Conservation (phyloP, 2,329 filamentous ascomycete genomes). For the Aspergillus fumigatiaffinis region DNA sequence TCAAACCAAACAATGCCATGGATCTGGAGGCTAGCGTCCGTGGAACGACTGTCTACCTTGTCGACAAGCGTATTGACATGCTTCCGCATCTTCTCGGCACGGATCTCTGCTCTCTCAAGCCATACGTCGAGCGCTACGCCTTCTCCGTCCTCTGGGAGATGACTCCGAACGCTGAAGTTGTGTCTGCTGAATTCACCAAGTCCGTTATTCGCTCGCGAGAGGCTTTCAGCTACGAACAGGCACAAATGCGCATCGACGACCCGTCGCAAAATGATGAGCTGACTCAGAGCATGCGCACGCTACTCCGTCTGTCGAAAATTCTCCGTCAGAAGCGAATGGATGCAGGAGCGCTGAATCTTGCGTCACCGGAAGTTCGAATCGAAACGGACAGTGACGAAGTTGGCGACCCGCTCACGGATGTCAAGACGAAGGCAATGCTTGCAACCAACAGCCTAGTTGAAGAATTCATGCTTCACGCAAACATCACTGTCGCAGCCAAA, state of each 20-base stretch:
- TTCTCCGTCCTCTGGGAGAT: conserved; percentile 90
- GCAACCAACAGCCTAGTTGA: conserved; percentile 97
- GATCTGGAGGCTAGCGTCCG: conserved; percentile 90
- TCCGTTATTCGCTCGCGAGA: conserved; percentile 96
- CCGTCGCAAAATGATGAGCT: conserved; percentile 80
- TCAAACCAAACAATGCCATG: conserved; percentile 96
- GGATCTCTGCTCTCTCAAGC: conserved; percentile 92
- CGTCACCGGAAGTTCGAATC: conserved; percentile 95
- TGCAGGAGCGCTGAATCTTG: conserved; percentile 88
- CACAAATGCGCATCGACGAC: conserved; percentile 91
- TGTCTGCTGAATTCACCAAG: conserved; percentile 86
- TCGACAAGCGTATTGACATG: conserved; percentile 99
- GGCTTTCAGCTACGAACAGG: conserved; percentile 96
- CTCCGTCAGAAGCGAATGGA: conserved; percentile 94
- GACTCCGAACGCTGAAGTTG: conserved; percentile 76
- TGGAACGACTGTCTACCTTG: conserved; percentile 93
- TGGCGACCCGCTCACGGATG: conserved; percentile 82
- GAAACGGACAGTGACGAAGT: conserved; percentile 94
- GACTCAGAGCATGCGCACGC: conserved; percentile 79
- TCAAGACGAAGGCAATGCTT: conserved; percentile 90
- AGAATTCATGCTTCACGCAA: conserved; percentile 99
- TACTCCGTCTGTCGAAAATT: conserved; percentile 86
- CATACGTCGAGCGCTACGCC: conserved; percentile 90
- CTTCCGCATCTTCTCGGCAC: conserved; percentile 93
- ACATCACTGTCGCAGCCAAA: conserved; percentile 85